Percentiles rank a stretch among this genome's conserved stretches.
Conservation (phyloP, 2,329 filamentous ascomycete genomes). For the Colletotrichum acutatum region DNA sequence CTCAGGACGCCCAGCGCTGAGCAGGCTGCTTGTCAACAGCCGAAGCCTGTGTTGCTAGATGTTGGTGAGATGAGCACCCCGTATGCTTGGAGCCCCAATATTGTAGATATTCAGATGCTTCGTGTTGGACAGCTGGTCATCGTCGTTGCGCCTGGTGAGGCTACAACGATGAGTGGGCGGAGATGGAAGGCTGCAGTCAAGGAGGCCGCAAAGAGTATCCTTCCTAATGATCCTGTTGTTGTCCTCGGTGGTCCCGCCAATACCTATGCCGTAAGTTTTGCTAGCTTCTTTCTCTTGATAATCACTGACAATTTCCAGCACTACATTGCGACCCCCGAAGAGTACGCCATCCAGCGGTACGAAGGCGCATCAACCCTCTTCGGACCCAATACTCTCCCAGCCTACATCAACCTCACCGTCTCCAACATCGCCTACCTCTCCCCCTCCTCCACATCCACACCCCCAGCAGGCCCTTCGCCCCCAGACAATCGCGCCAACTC, state of each 20-base stretch:
- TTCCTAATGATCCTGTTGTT: conserved; percentile 72
- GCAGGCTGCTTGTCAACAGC: conserved; percentile 80
- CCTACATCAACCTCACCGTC: conserved; percentile 89
- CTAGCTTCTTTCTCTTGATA: too few relatives aligned
- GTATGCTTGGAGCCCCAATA: conserved; percentile 90
- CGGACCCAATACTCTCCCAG: conserved; percentile 83
- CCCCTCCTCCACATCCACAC: conserved; percentile 54
- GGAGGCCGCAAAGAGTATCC: conserved; percentile 57
- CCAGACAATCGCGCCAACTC: conserved; percentile 83
- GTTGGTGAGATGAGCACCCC: conserved; percentile 83
- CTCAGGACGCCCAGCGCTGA: conserved; percentile 76
- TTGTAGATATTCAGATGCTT: conserved; percentile 88
- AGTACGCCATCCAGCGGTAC: conserved; percentile 88
- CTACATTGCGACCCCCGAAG: conserved; percentile 82
- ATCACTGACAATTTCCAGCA: conserved; percentile 52
- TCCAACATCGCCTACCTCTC: conserved; percentile 75
- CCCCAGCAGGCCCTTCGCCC: conserved; percentile 69
- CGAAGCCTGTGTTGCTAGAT: conserved; percentile 88
- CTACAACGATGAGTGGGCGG: conserved; percentile 90
- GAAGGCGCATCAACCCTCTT: conserved; percentile 95
- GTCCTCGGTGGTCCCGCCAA: conserved; percentile 91
- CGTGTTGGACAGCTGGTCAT: conserved; percentile 88
- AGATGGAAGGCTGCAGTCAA: conserved; percentile 82
- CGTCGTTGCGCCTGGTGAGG: conserved; percentile 87
- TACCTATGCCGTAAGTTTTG: conserved; percentile 70